Percentiles rank a stretch among this genome's conserved stretches.
phyloP scores from a whole-genome alignment of 2,329 filamentous ascomycete species.

The Neofusicoccum laricinum region DNA sequence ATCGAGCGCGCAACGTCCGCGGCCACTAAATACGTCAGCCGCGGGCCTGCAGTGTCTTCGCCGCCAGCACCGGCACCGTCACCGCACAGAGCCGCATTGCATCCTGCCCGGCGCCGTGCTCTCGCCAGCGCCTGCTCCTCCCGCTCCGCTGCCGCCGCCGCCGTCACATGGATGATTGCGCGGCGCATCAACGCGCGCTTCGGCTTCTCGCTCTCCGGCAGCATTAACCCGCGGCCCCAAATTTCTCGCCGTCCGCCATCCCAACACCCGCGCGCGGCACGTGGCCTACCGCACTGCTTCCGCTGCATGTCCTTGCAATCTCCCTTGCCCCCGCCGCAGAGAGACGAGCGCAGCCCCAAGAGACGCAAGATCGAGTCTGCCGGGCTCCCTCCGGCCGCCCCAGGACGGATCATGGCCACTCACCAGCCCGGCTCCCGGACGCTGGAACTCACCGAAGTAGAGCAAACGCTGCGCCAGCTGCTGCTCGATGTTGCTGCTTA shows the following conservation, averaged over 20 bases:
- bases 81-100: not conserved
- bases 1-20: constrained; percentile 2
- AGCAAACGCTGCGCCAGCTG: constrained; percentile 69
- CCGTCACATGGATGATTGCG: not conserved
- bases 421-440: constrained; percentile 21
- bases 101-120: not conserved
- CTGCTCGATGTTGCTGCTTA: constrained; percentile 78
- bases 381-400: constrained; percentile 14
- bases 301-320: constrained; percentile 31
- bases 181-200: not conserved
- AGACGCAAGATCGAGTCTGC: constrained; percentile 26
- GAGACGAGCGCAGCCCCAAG: constrained; percentile 30
- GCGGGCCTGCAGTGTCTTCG: not conserved
- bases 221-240: not conserved
- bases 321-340: constrained; percentile 19
- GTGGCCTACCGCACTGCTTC: constrained; percentile 15
- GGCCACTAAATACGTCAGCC: constrained; percentile 10
- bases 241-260: not conserved
- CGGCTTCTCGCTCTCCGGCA: not conserved
- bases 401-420: constrained; percentile 28
- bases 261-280: not conserved
- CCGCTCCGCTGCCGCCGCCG: not conserved
- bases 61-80: not conserved
- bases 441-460: constrained; percentile 65
- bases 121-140: not conserved